Percentiles rank a stretch among this genome's conserved stretches.
Evolutionary conservation across 768 basidiomycete genomes (phyloP).

Genomic region (Tricholoma matsutake): DNA sequence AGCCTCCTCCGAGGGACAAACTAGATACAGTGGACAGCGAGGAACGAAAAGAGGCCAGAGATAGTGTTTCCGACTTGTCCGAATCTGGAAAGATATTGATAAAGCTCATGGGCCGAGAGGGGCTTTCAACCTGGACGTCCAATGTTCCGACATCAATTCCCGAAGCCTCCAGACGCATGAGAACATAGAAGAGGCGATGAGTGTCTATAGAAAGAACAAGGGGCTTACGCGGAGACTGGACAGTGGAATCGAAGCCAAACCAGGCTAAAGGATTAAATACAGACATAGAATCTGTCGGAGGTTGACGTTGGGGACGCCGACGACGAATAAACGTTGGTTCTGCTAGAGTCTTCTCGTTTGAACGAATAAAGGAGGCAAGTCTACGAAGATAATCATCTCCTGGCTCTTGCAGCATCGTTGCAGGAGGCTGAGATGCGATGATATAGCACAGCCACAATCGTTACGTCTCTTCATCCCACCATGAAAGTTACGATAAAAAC

Average conservation of each 20-base stretch:
- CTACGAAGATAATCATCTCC: slow-evolving; percentile 78
- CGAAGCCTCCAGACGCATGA: slow-evolving; percentile 82
- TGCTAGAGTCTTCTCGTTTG: slow-evolving; percentile 71
- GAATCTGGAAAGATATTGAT: slow-evolving; percentile 50
- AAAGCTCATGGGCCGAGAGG: slow-evolving; percentile 76
- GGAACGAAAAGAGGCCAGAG: slow-evolving; percentile 71
- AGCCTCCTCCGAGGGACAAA: slow-evolving; percentile 67
- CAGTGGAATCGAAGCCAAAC: slow-evolving; percentile 41
- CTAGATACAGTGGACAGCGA: slow-evolving; percentile 74
- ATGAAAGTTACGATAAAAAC: slow-evolving; percentile 98
- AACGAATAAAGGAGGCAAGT: slow-evolving; percentile 67
- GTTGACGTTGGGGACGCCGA: slow-evolving; percentile 38
- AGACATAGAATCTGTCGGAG: slow-evolving; percentile 30
- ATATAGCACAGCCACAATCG: slow-evolving; percentile 17
- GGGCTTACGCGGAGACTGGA: slow-evolving; percentile 44
- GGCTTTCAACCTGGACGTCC: slow-evolving; percentile 70
- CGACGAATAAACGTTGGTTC: slow-evolving; percentile 54
- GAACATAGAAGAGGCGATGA: slow-evolving; percentile 84
- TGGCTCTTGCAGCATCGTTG: slow-evolving; percentile 42
- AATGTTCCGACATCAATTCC: slow-evolving; percentile 77
- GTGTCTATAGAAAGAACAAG: slow-evolving; percentile 68
- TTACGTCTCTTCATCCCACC: slow-evolving; percentile 31
- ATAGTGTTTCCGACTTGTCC: slow-evolving; percentile 73
- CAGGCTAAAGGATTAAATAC: slow-evolving; percentile 62
- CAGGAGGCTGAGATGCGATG: slow-evolving; percentile 1